Evolutionary conservation across 129 eudicot genomes (phyloP).

Genomic region (Kitagawia praeruptora): DNA sequence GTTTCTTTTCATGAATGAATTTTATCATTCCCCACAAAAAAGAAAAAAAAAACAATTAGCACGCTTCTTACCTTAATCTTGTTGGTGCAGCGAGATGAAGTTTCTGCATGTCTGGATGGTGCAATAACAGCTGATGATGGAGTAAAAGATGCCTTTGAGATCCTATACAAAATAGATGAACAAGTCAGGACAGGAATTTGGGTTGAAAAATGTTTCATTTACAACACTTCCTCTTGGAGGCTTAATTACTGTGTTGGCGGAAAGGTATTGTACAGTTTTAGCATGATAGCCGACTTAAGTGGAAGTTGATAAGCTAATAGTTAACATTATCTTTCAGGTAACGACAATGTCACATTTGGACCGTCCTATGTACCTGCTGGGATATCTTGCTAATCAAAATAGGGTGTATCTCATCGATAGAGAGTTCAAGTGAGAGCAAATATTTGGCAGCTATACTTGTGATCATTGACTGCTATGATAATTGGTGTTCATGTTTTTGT

Average conservation of each 20-base stretch:
- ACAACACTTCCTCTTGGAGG: constrained; percentile 79
- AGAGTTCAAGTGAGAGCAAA: constrained; percentile 74
- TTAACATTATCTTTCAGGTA: constrained; percentile 39
- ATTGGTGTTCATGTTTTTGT: constrained; percentile 10
- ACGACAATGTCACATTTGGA: constrained; percentile 98
- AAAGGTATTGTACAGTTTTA: constrained; percentile 45
- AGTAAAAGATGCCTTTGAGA: constrained; percentile 80
- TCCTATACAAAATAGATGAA: constrained; percentile 70
- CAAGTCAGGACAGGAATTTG: constrained; percentile 87
- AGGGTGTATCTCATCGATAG: constrained; percentile 86
- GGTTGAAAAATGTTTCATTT: constrained; percentile 93
- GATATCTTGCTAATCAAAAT: constrained; percentile 81
- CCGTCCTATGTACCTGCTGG: constrained; percentile 93
- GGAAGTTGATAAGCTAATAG: background rate
- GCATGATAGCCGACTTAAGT: background rate
- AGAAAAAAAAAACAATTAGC: no score
- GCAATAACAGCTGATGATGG: constrained; percentile 59
- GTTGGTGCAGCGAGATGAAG: constrained; percentile 79
- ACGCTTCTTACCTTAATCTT: no score
- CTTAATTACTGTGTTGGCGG: constrained; percentile 98
- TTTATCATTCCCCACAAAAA: no score
- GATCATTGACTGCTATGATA: constrained; percentile 11
- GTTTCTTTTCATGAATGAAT: no score
- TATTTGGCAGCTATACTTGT: constrained; percentile 2
- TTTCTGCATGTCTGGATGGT: constrained; percentile 75